Evolutionary conservation across 257 asterid species (phyloP).

Genomic region (Jacaranda copaia): DNA sequence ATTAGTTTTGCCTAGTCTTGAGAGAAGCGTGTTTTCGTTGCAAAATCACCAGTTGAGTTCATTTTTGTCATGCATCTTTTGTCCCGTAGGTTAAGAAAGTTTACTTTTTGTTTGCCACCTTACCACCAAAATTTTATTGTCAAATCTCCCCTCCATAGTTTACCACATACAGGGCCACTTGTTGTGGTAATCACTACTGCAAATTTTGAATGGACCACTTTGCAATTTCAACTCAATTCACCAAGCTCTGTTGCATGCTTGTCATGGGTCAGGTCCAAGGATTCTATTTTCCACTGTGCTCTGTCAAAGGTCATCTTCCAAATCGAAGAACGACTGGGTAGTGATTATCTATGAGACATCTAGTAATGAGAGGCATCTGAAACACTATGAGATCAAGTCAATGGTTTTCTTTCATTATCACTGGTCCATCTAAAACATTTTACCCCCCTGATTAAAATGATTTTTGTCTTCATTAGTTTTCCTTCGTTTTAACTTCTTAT

Average conservation of each 20-base stretch:
- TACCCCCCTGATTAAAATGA: not conserved
- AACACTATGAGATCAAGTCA: constrained; percentile 2
- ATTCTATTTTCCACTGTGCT: not conserved
- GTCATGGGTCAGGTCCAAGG: not conserved
- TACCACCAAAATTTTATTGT: not conserved
- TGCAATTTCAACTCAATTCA: not conserved
- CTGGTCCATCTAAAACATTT: not conserved
- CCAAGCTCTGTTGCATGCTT: not conserved
- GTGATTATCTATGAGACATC: constrained; percentile 8
- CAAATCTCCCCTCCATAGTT: not conserved
- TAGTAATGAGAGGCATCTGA: not conserved
- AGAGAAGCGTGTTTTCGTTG: constrained; percentile 10
- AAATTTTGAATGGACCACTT: not conserved
- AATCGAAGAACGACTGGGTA: not conserved
- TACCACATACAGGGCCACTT: constrained; percentile 3
- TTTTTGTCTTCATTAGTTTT: not conserved
- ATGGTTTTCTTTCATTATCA: constrained; percentile 10
- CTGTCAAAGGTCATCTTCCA: constrained; percentile 11
- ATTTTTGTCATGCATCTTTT: not conserved
- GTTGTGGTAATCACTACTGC: not conserved
- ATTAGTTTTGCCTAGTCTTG: not conserved
- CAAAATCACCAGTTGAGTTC: constrained; percentile 14
- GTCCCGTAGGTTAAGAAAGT: not conserved
- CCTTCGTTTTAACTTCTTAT: not conserved
- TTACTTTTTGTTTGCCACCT: not conserved